Evolutionary conservation across 2,329 filamentous ascomycete genomes (phyloP), one percentile per base, ranked within the genome.

Genomic region (Ophiostoma sp.): DNA sequence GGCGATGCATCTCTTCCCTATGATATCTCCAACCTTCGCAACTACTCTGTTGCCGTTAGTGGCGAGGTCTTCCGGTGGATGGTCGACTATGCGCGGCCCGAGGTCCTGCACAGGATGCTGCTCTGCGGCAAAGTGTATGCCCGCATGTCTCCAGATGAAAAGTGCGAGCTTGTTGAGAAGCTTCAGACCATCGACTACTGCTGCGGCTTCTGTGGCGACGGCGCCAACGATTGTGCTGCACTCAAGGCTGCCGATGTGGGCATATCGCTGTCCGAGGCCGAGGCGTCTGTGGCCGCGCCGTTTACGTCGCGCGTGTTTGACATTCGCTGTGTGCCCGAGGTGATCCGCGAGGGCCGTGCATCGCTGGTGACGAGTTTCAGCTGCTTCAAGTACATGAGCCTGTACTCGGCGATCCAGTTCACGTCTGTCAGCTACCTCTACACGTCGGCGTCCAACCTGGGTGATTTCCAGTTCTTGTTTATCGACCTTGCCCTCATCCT

Each of bases 331-430:
- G 94, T 99, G 4, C 90, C 94, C 8, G 90, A 94, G 76, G 90
- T 99, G 73, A 98, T 99, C 73, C 86, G 93, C 74, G 95, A 99
- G 82, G 95, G 95, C 27, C 89, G 96, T 73, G 94, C 94, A 27
- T 92, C 96, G 44, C 85, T 99, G 44, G 94, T 98, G n/a, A 99
- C 95, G 15, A 97, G 93, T 79, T 99, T 99, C 82, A 96, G 92
- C 81, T 99, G 95, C 82, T 99, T 99, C 86, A 99, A 98, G 82
- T 99, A 96, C 81, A 99, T 99, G 96, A 96, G 92, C 76, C 81
- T 99, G 74, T 99, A 99, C 82, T 98, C 94, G 2, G 94, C 95
- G n/a, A 99, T 99, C 74, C 95, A 99, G 79, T 99, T 99, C 82
- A 96, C 93, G 8, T 93, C 92, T 0, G 96, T 99, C 76, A 96